Evolutionary conservation across 1,284 basidiomycete genomes (phyloP).

Genomic region (Erythrobasidium hasegawianum): DNA sequence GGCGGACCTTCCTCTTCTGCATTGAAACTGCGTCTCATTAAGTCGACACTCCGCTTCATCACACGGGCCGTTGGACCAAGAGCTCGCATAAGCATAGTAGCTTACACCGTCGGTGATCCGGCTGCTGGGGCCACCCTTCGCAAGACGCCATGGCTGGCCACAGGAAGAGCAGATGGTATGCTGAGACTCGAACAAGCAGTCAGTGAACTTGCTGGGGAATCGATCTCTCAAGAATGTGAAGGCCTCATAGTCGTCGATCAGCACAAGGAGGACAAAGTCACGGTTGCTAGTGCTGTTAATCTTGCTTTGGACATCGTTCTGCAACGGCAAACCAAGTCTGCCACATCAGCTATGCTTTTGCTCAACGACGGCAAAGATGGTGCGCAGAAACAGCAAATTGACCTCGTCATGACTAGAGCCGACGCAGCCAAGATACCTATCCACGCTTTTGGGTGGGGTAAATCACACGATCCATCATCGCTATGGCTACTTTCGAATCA

Average conservation of each 20-base stretch:
- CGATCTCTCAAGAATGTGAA: slow-evolving; percentile 53
- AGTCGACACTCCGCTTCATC: slow-evolving; percentile 75
- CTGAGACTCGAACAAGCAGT: slow-evolving; percentile 70
- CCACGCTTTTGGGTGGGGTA: slow-evolving; percentile 93
- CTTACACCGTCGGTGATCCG: slow-evolving; percentile 67
- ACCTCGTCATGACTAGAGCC: slow-evolving; percentile 87
- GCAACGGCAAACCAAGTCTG: slow-evolving; percentile 85
- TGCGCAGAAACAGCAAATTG: slow-evolving; percentile 95
- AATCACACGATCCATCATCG: slow-evolving; percentile 93
- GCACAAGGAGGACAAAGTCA: slow-evolving; percentile 76
- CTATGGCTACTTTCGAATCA: slow-evolving; percentile 98
- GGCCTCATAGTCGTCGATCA: slow-evolving; percentile 71
- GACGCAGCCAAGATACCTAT: slow-evolving; percentile 90
- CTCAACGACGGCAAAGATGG: slow-evolving; percentile 86
- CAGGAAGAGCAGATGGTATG: slow-evolving; percentile 66
- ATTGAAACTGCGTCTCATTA: slow-evolving; percentile 80
- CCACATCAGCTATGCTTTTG: slow-evolving; percentile 82
- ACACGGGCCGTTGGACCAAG: slow-evolving; percentile 66
- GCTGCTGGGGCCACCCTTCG: slow-evolving; percentile 71
- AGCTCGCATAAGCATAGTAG: slow-evolving; percentile 79
- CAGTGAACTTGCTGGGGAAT: slow-evolving; percentile 58
- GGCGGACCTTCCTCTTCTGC: slow-evolving; percentile 70
- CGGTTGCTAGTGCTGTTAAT: slow-evolving; percentile 93
- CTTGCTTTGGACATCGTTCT: slow-evolving; percentile 80
- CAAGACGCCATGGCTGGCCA: slow-evolving; percentile 79